Evolutionary conservation across 805 yeast species (phyloP), one percentile per base, ranked within the genome.

Genomic region (Lipomyces oligophaga): DNA sequence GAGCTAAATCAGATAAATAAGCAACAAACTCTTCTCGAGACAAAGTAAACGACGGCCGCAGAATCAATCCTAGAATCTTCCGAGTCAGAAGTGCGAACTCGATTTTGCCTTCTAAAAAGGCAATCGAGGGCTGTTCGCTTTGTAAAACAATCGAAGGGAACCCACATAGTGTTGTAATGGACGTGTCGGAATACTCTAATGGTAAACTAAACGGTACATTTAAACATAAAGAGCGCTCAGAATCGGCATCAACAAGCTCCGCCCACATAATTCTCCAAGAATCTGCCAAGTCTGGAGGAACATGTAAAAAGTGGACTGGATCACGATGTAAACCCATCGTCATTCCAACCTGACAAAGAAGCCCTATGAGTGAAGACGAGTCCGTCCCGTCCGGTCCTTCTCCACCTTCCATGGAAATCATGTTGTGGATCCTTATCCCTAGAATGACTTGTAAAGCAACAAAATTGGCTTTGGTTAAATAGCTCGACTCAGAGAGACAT

Each of bases 261-360:
- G 55, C 43, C 63, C 63, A 62, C 38, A 61, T 49, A 25, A 41
- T 34, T 7, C 62, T 43, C 61, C 64, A 53, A 18, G 58, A 37
- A 24, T 43, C 46, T 8, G 49, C 50, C 43, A 51, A 43, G 6
- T 41, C 43, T 13, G 45, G 43, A 7, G 59, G 59, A 2, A 58
- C 45, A 5, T 48, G 46, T 3, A 47, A 43, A 24, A 51, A 52
- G 19, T 43, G 33, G 30, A 24, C 38, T 3, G 65, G 65, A 41
- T 62, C 64, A 3, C 64, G 47, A 37, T 62, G 63, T 4, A 62
- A 49, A 1, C 65, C 66, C 35, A 60, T 57, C 19, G 60, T 44
- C 24, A 43, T 30, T 24, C 60, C 59, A n/a, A 58, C 45, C 26
- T 58, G 59, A 30, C 58, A 52, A 11, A 59, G 44, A 16, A 47